Evolutionary conservation across 2,329 filamentous ascomycete species (phyloP).

Genomic region (Trichoderma cornu-damae): DNA sequence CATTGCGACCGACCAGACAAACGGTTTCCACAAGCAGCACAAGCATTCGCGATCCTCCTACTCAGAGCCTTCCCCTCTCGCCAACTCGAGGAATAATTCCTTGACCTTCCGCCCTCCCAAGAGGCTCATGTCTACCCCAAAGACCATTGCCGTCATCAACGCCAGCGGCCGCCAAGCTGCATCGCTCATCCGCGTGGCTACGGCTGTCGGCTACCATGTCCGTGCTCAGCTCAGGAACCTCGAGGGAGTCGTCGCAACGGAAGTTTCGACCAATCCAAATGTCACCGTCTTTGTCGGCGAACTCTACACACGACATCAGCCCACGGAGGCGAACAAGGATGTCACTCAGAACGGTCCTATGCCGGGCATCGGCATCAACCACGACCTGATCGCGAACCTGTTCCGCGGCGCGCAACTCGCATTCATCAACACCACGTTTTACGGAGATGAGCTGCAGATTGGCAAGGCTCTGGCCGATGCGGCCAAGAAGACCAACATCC

Average conservation of each 20-base stretch:
- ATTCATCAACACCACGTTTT: slow-evolving; percentile 97
- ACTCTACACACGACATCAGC: slow-evolving; percentile 53
- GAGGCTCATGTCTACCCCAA: slow-evolving; percentile 56
- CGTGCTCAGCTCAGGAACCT: slow-evolving; percentile 85
- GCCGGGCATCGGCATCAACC: slow-evolving; percentile 62
- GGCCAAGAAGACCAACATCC: slow-evolving; percentile 75
- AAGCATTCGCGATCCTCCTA: slow-evolving; percentile 60
- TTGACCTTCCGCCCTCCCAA: slow-evolving; percentile 57
- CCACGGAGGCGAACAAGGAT: slow-evolving; percentile 48
- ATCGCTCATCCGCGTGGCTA: slow-evolving; percentile 88
- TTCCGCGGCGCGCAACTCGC: slow-evolving; percentile 82
- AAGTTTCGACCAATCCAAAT: slow-evolving; percentile 76
- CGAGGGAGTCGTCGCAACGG: slow-evolving; percentile 81
- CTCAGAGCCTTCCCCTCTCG: slow-evolving; percentile 53
- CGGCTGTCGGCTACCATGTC: slow-evolving; percentile 88
- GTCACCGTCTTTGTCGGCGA: slow-evolving; percentile 61
- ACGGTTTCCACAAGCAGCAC: slow-evolving; percentile 42
- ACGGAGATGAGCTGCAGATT: slow-evolving; percentile 88
- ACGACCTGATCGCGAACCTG: slow-evolving; percentile 66
- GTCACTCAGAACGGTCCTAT: slow-evolving; percentile 65
- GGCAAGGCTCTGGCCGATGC: slow-evolving; percentile 85
- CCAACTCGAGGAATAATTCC: slow-evolving; percentile 53
- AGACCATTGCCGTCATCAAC: slow-evolving; percentile 92
- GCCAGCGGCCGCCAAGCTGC: slow-evolving; percentile 93
- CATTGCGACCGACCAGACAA: slow-evolving; percentile 34